phyloP scores from a whole-genome alignment of 2,329 filamentous ascomycete genomes.

The Xylariaceae sp. region DNA sequence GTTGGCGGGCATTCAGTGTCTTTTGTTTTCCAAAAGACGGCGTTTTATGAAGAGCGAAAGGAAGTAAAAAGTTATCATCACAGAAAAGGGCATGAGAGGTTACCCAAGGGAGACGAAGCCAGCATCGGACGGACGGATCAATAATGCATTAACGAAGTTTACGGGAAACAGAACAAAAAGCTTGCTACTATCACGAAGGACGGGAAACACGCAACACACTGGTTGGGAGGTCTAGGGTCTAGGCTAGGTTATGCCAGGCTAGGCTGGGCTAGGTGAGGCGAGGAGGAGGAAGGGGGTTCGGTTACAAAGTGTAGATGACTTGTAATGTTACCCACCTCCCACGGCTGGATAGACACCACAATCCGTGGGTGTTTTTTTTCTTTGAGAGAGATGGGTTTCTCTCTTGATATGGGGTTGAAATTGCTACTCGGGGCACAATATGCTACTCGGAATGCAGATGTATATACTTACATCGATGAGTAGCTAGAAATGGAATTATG shows the following conservation, averaged over 20 bases:
- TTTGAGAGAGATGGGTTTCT: too few species aligned
- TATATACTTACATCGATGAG: too few species aligned
- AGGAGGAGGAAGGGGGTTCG: neutral
- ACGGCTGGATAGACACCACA: neutral
- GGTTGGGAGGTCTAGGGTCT: neutral
- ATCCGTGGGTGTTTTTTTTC: neutral
- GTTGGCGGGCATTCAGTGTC: neutral
- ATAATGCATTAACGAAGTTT: neutral
- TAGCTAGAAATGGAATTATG: too few species aligned
- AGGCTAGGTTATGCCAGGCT: too few species aligned
- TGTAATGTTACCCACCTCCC: neutral
- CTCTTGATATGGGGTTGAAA: too few species aligned
- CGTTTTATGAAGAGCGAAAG: neutral
- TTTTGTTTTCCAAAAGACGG: conserved; percentile 3
- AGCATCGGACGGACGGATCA: neutral
- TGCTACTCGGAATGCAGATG: too few species aligned
- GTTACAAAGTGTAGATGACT: neutral
- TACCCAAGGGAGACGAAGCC: neutral
- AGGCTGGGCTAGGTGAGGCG: too few species aligned
- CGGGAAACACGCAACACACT: neutral
- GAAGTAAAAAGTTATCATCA: neutral
- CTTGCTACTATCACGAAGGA: neutral
- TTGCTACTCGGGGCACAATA: too few species aligned
- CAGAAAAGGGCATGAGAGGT: neutral
- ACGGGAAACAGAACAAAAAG: neutral